A percentile compares a stretch with the other conserved stretches of the same genome.
phyloP scores from a whole-genome alignment of 2,329 filamentous ascomycete genomes.

The Talaromyces sp. region DNA sequence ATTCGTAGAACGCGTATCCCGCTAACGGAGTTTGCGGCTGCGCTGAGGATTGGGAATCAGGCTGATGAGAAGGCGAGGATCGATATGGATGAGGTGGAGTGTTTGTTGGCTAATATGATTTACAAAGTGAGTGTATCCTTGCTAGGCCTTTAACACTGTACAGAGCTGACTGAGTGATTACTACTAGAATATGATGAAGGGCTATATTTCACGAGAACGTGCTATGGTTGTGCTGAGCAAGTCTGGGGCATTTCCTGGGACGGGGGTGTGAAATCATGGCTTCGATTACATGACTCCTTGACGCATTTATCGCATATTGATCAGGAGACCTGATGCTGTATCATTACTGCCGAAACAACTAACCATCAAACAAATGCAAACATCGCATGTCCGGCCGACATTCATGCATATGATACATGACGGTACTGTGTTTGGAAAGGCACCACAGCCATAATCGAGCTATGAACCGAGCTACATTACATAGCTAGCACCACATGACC shows the following conservation, averaged over 20 bases:
- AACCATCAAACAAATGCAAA: neutral
- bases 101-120: slow-evolving; percentile 90
- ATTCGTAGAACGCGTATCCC: slow-evolving; percentile 71
- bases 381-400: neutral
- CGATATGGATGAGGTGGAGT: slow-evolving; percentile 92
- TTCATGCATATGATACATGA: neutral
- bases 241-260: slow-evolving; percentile 84
- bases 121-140: slow-evolving; percentile 72
- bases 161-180: slow-evolving; percentile 15
- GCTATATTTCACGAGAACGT: slow-evolving; percentile 89
- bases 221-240: slow-evolving; percentile 92
- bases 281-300: neutral
- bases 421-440: neutral
- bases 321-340: neutral
- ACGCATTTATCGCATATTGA: neutral
- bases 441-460: neutral
- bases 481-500: neutral
- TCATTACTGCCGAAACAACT: neutral
- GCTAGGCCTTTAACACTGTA: neutral
- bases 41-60: slow-evolving; percentile 67
- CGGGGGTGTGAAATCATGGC: slow-evolving; percentile 54
- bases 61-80: slow-evolving; percentile 54
- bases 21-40: slow-evolving; percentile 78
- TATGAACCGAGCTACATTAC: neutral
- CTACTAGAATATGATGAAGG: slow-evolving; percentile 86